A percentile compares a stretch with the other conserved stretches of the same genome.
Evolutionary conservation across 1,139 yeast species (phyloP).

Genomic region (Barnettozyma hawaiiensis): DNA sequence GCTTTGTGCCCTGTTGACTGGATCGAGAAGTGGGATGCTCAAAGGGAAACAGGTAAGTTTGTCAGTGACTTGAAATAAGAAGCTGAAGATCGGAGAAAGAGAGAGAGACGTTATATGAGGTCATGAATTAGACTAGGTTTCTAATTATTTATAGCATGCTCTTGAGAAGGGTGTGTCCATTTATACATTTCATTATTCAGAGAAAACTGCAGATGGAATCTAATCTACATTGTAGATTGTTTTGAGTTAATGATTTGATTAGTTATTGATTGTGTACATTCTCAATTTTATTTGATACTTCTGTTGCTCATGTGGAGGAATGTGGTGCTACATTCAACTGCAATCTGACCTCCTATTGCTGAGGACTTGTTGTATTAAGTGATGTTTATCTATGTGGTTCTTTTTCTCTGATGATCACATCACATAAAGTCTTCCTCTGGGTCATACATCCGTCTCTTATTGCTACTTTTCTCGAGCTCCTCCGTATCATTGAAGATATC

Average conservation of each 20-base stretch:
- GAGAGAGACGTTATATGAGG: constrained; percentile 3
- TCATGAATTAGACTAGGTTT: constrained; percentile 3
- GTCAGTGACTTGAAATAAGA: constrained; percentile 49
- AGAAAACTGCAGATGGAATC: not conserved
- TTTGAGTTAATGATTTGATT: not conserved
- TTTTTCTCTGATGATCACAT: too few species aligned
- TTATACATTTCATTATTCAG: constrained; percentile 3
- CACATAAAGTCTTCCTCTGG: constrained; percentile 67
- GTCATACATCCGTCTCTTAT: constrained; percentile 51
- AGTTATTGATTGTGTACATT: not conserved
- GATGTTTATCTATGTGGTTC: too few species aligned
- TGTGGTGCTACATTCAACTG: not conserved
- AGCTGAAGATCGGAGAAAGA: not conserved
- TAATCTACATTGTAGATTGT: not conserved
- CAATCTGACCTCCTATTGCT: too few species aligned
- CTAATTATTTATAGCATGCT: constrained; percentile 1
- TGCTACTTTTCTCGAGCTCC: constrained; percentile 41
- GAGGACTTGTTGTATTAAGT: too few species aligned
- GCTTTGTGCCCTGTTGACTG: constrained; percentile 90
- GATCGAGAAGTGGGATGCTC: constrained; percentile 96
- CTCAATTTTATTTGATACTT: too few species aligned
- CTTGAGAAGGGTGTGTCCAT: constrained; percentile 1
- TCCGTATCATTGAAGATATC: constrained; percentile 48
- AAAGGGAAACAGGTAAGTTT: constrained; percentile 70
- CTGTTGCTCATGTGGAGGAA: not conserved